phyloP scores from a whole-genome alignment of 2,329 filamentous ascomycete species.

The Aschersonia sp. region DNA sequence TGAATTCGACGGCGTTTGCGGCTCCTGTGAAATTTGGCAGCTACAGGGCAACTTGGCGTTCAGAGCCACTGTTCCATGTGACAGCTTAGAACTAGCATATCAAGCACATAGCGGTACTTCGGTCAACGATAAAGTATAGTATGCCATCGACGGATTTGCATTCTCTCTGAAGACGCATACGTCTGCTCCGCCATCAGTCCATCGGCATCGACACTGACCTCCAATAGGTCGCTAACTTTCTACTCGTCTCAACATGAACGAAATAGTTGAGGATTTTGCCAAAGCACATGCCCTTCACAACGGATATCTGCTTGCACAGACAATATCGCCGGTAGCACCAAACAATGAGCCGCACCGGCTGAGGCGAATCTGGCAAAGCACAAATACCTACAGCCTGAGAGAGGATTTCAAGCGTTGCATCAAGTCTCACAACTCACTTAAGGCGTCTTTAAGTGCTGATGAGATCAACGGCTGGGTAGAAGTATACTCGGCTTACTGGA shows the following conservation, averaged over 20 bases:
- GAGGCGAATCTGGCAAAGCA: conserved; percentile 54
- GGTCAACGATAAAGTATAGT: too few relatives aligned
- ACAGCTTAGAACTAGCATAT: too few relatives aligned
- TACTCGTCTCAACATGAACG: conserved; percentile 43
- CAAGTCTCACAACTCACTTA: conserved; percentile 39
- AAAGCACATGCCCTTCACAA: conserved; percentile 48
- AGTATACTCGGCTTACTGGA: conserved; percentile 75
- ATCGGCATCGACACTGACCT: too few relatives aligned
- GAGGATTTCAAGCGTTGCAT: conserved; percentile 62
- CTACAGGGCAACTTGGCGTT: too few relatives aligned
- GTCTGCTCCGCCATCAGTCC: too few relatives aligned
- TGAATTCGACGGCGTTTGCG: too few relatives aligned
- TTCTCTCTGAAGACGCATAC: too few relatives aligned
- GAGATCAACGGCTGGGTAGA: conserved; percentile 77
- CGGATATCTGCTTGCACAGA: conserved; percentile 60
- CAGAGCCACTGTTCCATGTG: too few relatives aligned
- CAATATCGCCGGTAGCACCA: conserved; percentile 57
- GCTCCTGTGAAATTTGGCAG: too few relatives aligned
- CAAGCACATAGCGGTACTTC: too few relatives aligned
- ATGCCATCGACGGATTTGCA: too few relatives aligned
- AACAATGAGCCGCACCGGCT: conserved; percentile 49
- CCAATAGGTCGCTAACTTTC: background rate
- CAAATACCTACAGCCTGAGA: conserved; percentile 50
- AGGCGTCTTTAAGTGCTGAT: conserved; percentile 41
- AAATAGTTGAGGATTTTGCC: conserved; percentile 59